Conservation (phyloP, 192 early-diverging fungal species). For the Coemansia aciculifera region DNA sequence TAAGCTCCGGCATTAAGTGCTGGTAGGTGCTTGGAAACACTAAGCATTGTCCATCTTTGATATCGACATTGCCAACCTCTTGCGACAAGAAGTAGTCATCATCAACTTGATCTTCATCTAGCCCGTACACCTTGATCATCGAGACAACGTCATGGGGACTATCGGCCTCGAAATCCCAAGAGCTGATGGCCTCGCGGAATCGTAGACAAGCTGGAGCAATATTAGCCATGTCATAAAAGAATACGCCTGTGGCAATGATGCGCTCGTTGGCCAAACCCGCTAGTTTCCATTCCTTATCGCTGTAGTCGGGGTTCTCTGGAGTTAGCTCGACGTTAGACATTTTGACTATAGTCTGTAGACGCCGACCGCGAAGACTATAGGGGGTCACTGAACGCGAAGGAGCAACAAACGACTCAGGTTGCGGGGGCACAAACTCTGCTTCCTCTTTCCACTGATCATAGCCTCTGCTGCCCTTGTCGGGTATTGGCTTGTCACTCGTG, state of each 20-base stretch:
- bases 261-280: slow-evolving; percentile 70
- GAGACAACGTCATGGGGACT: neutral
- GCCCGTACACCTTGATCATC: slow-evolving; percentile 4
- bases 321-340: slow-evolving; percentile 66
- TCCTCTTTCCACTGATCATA: neutral
- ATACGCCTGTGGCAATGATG: slow-evolving; percentile 71
- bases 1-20: slow-evolving; percentile 65
- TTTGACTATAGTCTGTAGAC: slow-evolving; percentile 71
- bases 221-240: slow-evolving; percentile 70
- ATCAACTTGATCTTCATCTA: slow-evolving; percentile 38
- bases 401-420: slow-evolving; percentile 40
- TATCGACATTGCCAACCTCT: slow-evolving; percentile 44
- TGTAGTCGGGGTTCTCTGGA: slow-evolving; percentile 60
- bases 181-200: slow-evolving; percentile 49
- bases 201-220: slow-evolving; percentile 59
- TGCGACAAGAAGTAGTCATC: slow-evolving; percentile 29
- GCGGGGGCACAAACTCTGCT: slow-evolving; percentile 20
- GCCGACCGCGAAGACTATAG: slow-evolving; percentile 31
- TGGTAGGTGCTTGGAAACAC: slow-evolving; percentile 73
- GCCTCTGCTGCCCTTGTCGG: neutral
- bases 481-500: neutral
- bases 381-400: slow-evolving; percentile 23
- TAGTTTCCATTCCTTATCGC: slow-evolving; percentile 64
- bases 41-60: slow-evolving; percentile 59
- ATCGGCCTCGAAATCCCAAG: neutral